phyloP scores from a whole-genome alignment of 805 yeast genomes.

The Danielozyma ontarioensis region DNA sequence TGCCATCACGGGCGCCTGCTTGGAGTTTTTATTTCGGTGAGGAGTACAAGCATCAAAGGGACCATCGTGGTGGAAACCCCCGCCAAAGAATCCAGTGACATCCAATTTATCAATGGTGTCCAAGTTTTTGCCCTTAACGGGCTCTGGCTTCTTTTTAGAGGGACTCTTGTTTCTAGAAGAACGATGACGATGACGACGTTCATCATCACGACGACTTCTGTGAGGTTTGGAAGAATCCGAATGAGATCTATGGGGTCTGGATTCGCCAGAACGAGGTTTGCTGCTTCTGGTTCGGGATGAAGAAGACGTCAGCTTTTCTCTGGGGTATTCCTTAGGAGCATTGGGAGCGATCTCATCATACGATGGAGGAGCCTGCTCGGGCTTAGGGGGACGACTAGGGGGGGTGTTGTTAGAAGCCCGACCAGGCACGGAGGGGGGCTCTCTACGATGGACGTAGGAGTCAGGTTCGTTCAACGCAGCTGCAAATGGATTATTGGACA shows the following conservation, averaged over 20 bases:
- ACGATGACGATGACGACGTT: slow-evolving; percentile 12
- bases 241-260: slow-evolving; percentile 17
- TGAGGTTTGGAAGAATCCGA: slow-evolving; percentile 13
- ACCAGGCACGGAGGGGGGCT: slow-evolving; percentile 29
- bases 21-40: slow-evolving; percentile 73
- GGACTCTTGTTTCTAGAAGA: slow-evolving; percentile 25
- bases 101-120: slow-evolving; percentile 95
- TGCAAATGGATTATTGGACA: slow-evolving; percentile 52
- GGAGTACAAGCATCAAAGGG: slow-evolving; percentile 99
- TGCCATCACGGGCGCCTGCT: slow-evolving; percentile 88
- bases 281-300: slow-evolving; percentile 12
- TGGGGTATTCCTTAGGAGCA: slow-evolving; percentile 44
- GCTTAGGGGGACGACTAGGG: slow-evolving; percentile 13
- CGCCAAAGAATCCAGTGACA: slow-evolving; percentile 91
- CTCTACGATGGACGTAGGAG: slow-evolving; percentile 32
- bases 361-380: slow-evolving; percentile 42
- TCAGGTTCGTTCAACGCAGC: slow-evolving; percentile 38
- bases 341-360: slow-evolving; percentile 62
- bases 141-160: slow-evolving; percentile 38
- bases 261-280: slow-evolving; percentile 12
- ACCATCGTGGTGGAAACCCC: slow-evolving; percentile 97
- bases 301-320: slow-evolving; percentile 40
- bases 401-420: slow-evolving; percentile 6
- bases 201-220: slow-evolving; percentile 5
- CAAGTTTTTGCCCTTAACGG: slow-evolving; percentile 61